Percentiles rank a stretch among this genome's conserved stretches.
Conservation (phyloP, 306 rosid species). For the Cercis canadensis region DNA sequence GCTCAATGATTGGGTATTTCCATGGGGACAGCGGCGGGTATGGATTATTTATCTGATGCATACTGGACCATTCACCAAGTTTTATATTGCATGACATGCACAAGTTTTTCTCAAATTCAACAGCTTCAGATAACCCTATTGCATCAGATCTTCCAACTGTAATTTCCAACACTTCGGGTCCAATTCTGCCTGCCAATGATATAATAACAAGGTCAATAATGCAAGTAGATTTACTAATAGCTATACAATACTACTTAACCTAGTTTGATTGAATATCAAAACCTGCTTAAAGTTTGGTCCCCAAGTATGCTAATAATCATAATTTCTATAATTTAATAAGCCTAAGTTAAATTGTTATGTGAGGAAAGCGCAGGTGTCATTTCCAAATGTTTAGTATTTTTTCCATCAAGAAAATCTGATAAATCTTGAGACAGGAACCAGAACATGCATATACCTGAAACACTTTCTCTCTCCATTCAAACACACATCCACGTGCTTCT, state of each 20-base stretch:
- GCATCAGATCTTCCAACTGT: conserved; percentile 69
- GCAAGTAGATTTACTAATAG: conserved; percentile 1
- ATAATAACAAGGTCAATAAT: conserved; percentile 33
- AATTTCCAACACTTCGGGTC: conserved; percentile 93
- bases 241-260: neutral
- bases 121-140: conserved; percentile 26
- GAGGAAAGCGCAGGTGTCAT: neutral
- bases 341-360: no score
- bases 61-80: no score
- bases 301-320: conserved; percentile 6
- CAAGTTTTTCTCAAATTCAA: no score
- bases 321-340: neutral
- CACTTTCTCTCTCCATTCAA: conserved; percentile 89
- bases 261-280: neutral
- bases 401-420: no score
- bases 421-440: conserved; percentile 10
- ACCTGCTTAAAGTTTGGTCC: neutral
- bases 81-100: no score
- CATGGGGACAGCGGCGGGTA: no score
- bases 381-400: neutral
- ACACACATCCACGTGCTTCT: conserved; percentile 82
- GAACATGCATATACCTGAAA: conserved; percentile 65
- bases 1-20: no score
- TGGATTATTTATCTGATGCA: no score
- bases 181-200: conserved; percentile 78